Evolutionary conservation across 257 asterid species (phyloP), one percentile per base, ranked within the genome.

Genomic region (Eustoma russellianum): DNA sequence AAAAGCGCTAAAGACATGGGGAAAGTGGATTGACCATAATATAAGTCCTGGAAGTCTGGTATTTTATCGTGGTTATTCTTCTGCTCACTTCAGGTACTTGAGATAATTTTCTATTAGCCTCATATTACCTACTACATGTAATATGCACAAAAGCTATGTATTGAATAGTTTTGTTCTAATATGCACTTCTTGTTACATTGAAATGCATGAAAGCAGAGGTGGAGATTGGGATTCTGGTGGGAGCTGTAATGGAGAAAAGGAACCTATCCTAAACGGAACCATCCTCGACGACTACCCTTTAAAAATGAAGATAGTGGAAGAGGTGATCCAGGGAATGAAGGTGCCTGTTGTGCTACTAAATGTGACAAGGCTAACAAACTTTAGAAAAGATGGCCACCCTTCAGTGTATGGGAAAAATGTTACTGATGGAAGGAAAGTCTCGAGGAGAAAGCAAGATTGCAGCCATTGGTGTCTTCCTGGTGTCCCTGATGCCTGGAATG

Each of bases 191-290:
- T n/a, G 5, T 8, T 35, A 13, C 13, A 33, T 35, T 5, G 15
- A 15, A 30, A 34, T 19, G 17, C 12, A 35, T 47, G 46, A 38
- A 33, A 47, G 64, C 88, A 92, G 97, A 74, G 99, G 99, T 18
- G 99, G 99, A 55, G 99, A 85, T 15, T 92, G 99, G 99, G 97
- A 92, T 81, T 92, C 99, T 1, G 97, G 99, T 16, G 99, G 97
- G 73, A 59, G 83, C 2, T 92, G 99, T 70, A 81, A 68, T 0
- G 86, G 87, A 30, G 99, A 92, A 70, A 79, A 62, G 6, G 91
- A 81, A 50, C 99, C 97, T 16, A 93, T 82, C 13, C 46, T 59
- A 44, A 72, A 50, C 9, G 95, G 99, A 10, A 57, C 81, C 50
- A 81, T 88, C 65, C 74, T 92, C 4, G 79, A 78, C 24, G 76